Conservation (phyloP, 495 filamentous ascomycete species). For the Daldinia caldariorum region DNA sequence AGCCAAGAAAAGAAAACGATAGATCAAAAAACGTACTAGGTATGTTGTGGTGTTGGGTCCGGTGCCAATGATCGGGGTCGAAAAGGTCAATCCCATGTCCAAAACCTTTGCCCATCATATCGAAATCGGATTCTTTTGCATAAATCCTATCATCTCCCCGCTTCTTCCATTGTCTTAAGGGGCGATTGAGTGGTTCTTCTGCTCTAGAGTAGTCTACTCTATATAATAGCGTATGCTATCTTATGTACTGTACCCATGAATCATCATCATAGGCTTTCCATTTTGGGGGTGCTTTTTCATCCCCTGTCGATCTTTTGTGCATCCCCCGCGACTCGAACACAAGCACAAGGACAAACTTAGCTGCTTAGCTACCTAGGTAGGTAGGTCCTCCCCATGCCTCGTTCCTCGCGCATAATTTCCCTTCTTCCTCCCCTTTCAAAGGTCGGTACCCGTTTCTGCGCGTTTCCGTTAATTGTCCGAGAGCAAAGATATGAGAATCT, state of each 20-base stretch:
- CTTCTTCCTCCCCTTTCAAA: neutral
- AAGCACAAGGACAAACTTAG: conserved; percentile 1
- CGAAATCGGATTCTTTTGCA: conserved; percentile 34
- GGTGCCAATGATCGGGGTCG: conserved; percentile 31
- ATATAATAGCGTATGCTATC: too few species aligned
- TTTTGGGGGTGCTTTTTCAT: neutral
- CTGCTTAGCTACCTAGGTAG: too few species aligned
- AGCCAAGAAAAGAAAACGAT: conserved; percentile 22
- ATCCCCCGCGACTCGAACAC: conserved; percentile 1
- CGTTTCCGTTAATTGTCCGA: conserved; percentile 10
- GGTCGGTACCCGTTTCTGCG: neutral
- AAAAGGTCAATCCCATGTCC: conserved; percentile 20
- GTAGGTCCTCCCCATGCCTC: neutral
- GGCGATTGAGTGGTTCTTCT: neutral
- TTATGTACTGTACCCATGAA: neutral
- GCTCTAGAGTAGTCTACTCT: too few species aligned
- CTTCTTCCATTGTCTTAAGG: neutral
- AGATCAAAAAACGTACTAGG: conserved; percentile 19
- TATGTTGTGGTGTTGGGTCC: neutral
- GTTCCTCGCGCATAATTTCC: conserved; percentile 5
- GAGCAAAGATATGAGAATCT: neutral
- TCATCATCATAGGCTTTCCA: neutral
- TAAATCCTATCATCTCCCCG: neutral
- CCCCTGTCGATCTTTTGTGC: conserved; percentile 25
- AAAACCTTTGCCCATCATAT: conserved; percentile 34